Base-by-base conservation (phyloP, 495 filamentous ascomycete genomes). In the Penicillium psychrofluorescens region DNA sequence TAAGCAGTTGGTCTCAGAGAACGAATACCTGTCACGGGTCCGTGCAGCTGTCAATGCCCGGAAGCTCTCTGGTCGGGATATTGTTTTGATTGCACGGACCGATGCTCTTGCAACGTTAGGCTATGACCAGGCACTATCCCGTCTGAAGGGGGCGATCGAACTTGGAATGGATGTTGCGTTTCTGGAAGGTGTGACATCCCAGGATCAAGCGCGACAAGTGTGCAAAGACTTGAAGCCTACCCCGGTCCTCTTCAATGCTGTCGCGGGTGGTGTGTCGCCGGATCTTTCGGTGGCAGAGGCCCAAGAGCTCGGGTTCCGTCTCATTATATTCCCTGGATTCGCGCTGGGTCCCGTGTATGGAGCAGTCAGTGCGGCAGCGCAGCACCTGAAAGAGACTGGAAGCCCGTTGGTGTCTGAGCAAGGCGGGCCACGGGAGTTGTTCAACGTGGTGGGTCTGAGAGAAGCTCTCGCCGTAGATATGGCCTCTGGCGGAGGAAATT, bases 81-180 rank as follows among this genome's bases (percentile, higher is more conserved):
- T 82, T 45, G 70, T 80, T 3, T 59, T 84, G 36, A 80, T 47
- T 37, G 80, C 78, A 15, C 70, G 78, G 12, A 81, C 78, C 0
- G 79, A 82, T 42, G 72, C 77, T 1, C 57, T 76, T 13, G 72
- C 78, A 55, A 51, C 56, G 1, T 55, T 58, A 8, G 78, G 79
- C 1, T 81, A 74, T 40, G 74, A 78, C 0, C 75, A 71, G 43
- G 73, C 75, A 0, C 42, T 80, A 6, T 15, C 37, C 0, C 54
- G 79, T 11, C 49, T 82, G 29, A 61, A 64, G 48, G 67, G 61
- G 0, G 77, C 77, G 6, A 55, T 67, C 7, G 55, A 63, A 6
- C 50, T 64, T 15, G 73, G 79, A 29, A 74, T 75, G 2, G 80
- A 83, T 45, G 74, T 75, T 2, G 74, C 62, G 8, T 75, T 83